Percentiles rank a stretch among this genome's conserved stretches.
These are phyloP conservation scores for Avena insularis DNA, from an alignment of 176 grass and related monocot genomes.

Conservation along the genomic window DNA sequence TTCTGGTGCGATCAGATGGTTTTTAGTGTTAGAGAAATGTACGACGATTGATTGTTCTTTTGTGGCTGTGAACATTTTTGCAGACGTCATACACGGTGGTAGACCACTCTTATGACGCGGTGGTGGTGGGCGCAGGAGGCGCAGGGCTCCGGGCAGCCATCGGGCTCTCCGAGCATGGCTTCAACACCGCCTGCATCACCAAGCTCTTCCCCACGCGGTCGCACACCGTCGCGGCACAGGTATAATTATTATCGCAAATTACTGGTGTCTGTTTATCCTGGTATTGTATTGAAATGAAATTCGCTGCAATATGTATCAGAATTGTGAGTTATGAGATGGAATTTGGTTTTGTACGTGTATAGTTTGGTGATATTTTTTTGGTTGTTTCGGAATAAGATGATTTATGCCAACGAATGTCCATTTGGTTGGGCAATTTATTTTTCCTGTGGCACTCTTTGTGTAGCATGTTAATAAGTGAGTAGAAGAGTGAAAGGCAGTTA, in stretches of 20 bases:
- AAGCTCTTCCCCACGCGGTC: constrained; percentile 98
- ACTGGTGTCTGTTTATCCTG: background rate
- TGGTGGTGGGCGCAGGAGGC: constrained; percentile 92
- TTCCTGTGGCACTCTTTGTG: background rate
- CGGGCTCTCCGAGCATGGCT: constrained; percentile 92
- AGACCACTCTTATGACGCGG: constrained; percentile 93
- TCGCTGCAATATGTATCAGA: background rate
- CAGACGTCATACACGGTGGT: constrained; percentile 87
- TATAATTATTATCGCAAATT: constrained; percentile 9
- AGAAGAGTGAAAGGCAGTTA: constrained; percentile 7
- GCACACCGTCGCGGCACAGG: constrained; percentile 94
- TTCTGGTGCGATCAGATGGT: background rate
- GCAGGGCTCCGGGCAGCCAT: constrained; percentile 92
- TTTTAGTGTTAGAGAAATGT: background rate
- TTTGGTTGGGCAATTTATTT: background rate
- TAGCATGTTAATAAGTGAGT: constrained; percentile 9
- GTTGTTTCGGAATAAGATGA: background rate
- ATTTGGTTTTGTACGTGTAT: background rate
- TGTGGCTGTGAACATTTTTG: constrained; percentile 32
- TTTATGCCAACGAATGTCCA: background rate
- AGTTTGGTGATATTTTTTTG: background rate
- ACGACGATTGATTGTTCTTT: constrained; percentile 13
- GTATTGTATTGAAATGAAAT: background rate
- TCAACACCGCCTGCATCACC: constrained; percentile 98
- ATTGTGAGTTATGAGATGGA: background rate